These are phyloP conservation scores for Hordeum marinum DNA, from an alignment of 176 grass and related monocot genomes.

Conservation along the genomic window DNA sequence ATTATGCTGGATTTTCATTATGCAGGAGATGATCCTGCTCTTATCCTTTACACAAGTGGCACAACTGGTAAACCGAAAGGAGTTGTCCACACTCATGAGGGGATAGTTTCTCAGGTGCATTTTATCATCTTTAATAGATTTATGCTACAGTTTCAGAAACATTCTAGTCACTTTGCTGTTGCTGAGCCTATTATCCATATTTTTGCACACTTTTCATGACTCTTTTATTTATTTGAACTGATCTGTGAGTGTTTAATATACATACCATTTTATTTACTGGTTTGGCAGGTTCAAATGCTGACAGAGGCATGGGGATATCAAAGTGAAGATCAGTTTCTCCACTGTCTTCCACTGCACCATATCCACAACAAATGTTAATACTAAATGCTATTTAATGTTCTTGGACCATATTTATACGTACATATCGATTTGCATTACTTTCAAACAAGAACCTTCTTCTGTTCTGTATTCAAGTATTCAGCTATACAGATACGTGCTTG, in stretches of 20 bases:
- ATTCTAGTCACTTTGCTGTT: neutral
- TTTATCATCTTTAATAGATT: constrained; percentile 14
- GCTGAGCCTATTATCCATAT: neutral
- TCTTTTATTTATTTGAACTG: neutral
- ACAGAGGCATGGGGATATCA: constrained; percentile 86
- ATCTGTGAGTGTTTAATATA: neutral
- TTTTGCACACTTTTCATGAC: neutral
- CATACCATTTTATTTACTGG: constrained; percentile 26
- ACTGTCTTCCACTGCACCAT: constrained; percentile 98
- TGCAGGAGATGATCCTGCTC: constrained; percentile 84
- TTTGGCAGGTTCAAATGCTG: constrained; percentile 84
- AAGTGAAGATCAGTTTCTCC: constrained; percentile 66
- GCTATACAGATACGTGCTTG: neutral
- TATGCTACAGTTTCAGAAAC: neutral
- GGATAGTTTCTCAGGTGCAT: constrained; percentile 74
- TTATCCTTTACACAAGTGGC: constrained; percentile 98
- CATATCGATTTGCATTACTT: neutral
- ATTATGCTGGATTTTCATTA: constrained; percentile 15
- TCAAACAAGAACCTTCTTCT: neutral
- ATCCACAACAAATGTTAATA: constrained; percentile 42
- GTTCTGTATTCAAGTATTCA: neutral
- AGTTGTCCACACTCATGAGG: constrained; percentile 82
- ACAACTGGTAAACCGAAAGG: constrained; percentile 99
- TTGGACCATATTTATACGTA: neutral
- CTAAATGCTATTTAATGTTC: constrained; percentile 12